A percentile compares a stretch with the other conserved stretches of the same genome.
phyloP scores from a whole-genome alignment of 2,329 filamentous ascomycete species.

The Aspergillus bombycis region DNA sequence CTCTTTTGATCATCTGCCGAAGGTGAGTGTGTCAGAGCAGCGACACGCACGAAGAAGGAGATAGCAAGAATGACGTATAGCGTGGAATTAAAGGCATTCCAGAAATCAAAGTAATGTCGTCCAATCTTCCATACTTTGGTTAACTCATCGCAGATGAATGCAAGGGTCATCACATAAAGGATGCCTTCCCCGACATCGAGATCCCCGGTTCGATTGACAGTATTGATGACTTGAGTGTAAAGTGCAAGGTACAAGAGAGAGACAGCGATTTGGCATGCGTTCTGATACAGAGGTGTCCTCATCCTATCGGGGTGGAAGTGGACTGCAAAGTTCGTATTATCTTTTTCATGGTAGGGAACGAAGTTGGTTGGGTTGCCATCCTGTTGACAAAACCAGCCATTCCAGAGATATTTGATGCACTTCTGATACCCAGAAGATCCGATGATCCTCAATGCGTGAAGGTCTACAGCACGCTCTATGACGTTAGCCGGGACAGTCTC shows the following conservation, averaged over 20 bases:
- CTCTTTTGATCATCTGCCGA: constrained; percentile 56
- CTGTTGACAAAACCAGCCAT: constrained; percentile 95
- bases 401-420: constrained; percentile 90
- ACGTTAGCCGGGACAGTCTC: constrained; percentile 80
- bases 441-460: constrained; percentile 87
- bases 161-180: constrained; percentile 87
- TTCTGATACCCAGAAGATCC: constrained; percentile 94
- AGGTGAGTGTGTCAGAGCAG: constrained; percentile 69
- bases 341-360: constrained; percentile 81
- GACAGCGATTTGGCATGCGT: constrained; percentile 81
- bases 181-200: constrained; percentile 81
- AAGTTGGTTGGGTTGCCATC: constrained; percentile 89
- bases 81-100: constrained; percentile 90
- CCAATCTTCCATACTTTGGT: constrained; percentile 95
- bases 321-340: constrained; percentile 72
- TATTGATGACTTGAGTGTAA: constrained; percentile 91
- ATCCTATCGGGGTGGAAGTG: constrained; percentile 95
- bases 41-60: constrained; percentile 76
- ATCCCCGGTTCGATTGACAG: constrained; percentile 82
- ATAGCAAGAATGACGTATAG: constrained; percentile 78
- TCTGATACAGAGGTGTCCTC: constrained; percentile 90
- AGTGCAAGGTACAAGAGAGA: constrained; percentile 81
- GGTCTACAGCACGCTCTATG: constrained; percentile 88
- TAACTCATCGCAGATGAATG: constrained; percentile 85
- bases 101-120: constrained; percentile 87